Evolutionary conservation across 2,329 filamentous ascomycete species (phyloP).

Genomic region (Rhynchosporium graminicola): DNA sequence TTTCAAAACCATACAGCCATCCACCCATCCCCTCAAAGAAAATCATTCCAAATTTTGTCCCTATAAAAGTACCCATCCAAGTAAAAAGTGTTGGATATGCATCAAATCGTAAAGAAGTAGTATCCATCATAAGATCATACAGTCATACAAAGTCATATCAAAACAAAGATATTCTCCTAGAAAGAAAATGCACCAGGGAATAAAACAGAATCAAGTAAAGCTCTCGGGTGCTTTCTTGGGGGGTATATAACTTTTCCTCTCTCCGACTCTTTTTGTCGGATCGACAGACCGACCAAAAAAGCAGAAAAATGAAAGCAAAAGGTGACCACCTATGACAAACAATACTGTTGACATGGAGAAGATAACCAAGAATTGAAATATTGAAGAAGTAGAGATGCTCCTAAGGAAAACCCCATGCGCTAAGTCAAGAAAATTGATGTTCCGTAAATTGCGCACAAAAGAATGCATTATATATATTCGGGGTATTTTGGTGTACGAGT

Average conservation of each 20-base stretch:
- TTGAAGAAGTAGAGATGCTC: slow-evolving; percentile 25
- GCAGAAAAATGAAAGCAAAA: slow-evolving; percentile 32
- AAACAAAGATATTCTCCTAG: slow-evolving; percentile 29
- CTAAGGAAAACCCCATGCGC: slow-evolving; percentile 26
- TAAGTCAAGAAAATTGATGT: slow-evolving; percentile 28
- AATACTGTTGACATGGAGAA: slow-evolving; percentile 30
- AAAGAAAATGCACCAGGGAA: slow-evolving; percentile 17
- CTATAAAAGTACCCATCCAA: slow-evolving; percentile 10
- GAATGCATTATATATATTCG: no score
- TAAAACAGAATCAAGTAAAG: slow-evolving; percentile 12
- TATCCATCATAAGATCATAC: slow-evolving; percentile 39
- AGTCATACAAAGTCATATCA: slow-evolving; percentile 38
- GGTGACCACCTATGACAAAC: slow-evolving; percentile 24
- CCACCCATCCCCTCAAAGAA: slow-evolving; percentile 15
- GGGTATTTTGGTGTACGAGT: slow-evolving; percentile 29
- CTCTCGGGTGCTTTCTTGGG: slow-evolving; percentile 32
- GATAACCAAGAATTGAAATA: slow-evolving; percentile 22
- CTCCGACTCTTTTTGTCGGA: slow-evolving; percentile 25
- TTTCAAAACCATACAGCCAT: slow-evolving; percentile 14
- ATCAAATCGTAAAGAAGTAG: slow-evolving; percentile 21
- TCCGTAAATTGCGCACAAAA: no score
- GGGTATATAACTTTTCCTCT: slow-evolving; percentile 36
- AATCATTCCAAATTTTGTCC: slow-evolving; percentile 15
- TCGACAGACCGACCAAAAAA: slow-evolving; percentile 21
- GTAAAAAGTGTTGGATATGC: slow-evolving; percentile 11